Percentiles rank a stretch among this genome's conserved stretches.
Conservation (phyloP, 805 yeast genomes). For the Lipomyces chichibuensis region DNA sequence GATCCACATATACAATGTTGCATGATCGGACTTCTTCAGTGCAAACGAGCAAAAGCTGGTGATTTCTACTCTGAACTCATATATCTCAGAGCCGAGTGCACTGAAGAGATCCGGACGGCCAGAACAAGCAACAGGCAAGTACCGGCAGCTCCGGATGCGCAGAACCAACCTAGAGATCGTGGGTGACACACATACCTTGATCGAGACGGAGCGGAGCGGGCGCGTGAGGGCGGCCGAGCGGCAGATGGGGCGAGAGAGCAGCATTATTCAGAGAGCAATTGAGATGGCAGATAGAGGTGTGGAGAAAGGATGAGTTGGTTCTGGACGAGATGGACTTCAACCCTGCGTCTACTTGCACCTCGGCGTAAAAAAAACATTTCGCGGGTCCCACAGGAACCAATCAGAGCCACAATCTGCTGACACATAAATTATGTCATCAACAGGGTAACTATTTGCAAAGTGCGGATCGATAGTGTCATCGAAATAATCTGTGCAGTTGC, state of each 20-base stretch:
- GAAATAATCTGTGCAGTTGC: background rate
- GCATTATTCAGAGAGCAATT: background rate
- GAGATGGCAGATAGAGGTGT: background rate
- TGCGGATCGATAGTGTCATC: background rate
- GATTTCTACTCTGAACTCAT: background rate
- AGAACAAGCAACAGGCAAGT: background rate
- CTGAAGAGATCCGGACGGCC: background rate
- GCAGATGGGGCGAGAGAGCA: background rate
- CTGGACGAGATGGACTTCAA: background rate
- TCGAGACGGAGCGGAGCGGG: conserved; percentile 1
- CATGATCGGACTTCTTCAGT: background rate
- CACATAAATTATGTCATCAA: background rate
- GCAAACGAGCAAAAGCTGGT: background rate
- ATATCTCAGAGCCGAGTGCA: background rate
- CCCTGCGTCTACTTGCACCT: background rate
- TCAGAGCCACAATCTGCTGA: background rate
- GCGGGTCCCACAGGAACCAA: background rate
- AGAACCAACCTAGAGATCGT: background rate
- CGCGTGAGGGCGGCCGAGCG: background rate
- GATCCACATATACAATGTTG: background rate
- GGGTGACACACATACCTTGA: conserved; percentile 1
- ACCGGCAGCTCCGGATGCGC: background rate
- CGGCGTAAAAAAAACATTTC: background rate
- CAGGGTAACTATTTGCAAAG: background rate
- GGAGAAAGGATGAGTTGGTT: background rate